Base-by-base conservation (phyloP, 1,284 basidiomycete genomes). In the Ganoderma lingzhi region DNA sequence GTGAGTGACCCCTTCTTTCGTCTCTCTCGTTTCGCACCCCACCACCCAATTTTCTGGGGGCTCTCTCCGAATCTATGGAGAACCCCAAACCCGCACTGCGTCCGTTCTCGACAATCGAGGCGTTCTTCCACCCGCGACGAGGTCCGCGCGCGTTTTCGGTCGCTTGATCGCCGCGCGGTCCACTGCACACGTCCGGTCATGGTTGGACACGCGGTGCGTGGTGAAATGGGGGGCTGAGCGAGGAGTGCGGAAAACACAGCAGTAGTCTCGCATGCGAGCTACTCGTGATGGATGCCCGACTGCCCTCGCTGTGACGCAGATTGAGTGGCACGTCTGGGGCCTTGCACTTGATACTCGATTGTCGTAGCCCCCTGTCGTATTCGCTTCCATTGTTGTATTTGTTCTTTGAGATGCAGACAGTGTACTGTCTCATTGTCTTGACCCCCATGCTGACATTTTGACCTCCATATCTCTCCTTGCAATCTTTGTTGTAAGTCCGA, bases 201-300 rank as follows among this genome's bases (percentile, higher is more conserved):
- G 89, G 92, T 90, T 92, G 91, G 91, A 88, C 92, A 89, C 90
- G 90, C 85, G 87, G 90, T 85, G 87, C 84, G 91, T 84, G 93
- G 93, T 94, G 93, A 95, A 94, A 94, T 90, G 93, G 93, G 93
- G 92, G 92, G 92, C 92, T 89, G 93, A 94, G 92, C 92, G 93
- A 93, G 91, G 89, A 93, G 93, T 92, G 92, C 89, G 89, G 87
- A 88, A 87, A 76, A 72, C 65, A 71, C 64, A 70, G 80, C 68
- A 63, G 83, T 78, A 79, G 79, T 76, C 74, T 75, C 75, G 64
- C 60, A 32, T 62, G 70, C 76, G 81, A 79, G 80, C 74, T 76
- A 72, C 77, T 78, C 73, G 69, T 39, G 80, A 74, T 82, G 77
- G 80, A 80, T 77, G 76, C 76, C 66, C 77, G 74, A 78, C 75